Evolutionary conservation across 163 green algal genomes (phyloP), one percentile per base, ranked within the genome.

Genomic region (Volvox carteri): DNA sequence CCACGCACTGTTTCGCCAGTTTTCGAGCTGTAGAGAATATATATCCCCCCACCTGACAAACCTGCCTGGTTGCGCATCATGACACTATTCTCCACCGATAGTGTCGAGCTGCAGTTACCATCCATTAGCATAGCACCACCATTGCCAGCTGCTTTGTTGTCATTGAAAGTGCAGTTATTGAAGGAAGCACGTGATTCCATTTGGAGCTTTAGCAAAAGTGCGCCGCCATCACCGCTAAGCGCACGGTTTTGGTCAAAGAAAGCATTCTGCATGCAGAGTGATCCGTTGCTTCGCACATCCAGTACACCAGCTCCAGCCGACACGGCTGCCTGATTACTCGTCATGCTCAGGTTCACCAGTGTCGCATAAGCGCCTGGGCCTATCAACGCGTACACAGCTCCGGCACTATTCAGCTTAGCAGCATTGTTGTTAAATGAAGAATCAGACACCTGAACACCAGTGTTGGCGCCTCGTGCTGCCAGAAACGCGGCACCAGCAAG

Each of bases 401-500:
- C 70, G 12, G 70, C 70, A 21, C 70, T 76, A 37, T 41, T 14
- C 12, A 56, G 11, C 39, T 33, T 9, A 58, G 70, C 70, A 30
- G 14, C 33, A 37, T 78, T 78, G 14, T 39, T 35, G 23, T 35
- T 30, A 42, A 54, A 52, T 1, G 39, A 28, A 2, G 70, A 78
- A 23, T 58, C 12, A 8, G 37, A 58, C 7, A 78, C 8, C 39
- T 37, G 39, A 30, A 54, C 46, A 4, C 18, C 19, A 16, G 46
- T 70, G n/a, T 16, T 19, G 9, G 28, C 28, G 14, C 75, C 75
- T 44, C 33, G 28, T 0, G 75, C 48, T 8, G 75, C 75, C 0
- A 84, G 48, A 30, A 84, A 84, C 0, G 48, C 75, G 11, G 30
- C 75, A 30, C 48, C 75, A 42, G 18, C 48, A 21, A 68, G 75